Evolutionary conservation across 2,329 filamentous ascomycete species (phyloP), one percentile per base, ranked within the genome.

Genomic region (Epichloe festucae): DNA sequence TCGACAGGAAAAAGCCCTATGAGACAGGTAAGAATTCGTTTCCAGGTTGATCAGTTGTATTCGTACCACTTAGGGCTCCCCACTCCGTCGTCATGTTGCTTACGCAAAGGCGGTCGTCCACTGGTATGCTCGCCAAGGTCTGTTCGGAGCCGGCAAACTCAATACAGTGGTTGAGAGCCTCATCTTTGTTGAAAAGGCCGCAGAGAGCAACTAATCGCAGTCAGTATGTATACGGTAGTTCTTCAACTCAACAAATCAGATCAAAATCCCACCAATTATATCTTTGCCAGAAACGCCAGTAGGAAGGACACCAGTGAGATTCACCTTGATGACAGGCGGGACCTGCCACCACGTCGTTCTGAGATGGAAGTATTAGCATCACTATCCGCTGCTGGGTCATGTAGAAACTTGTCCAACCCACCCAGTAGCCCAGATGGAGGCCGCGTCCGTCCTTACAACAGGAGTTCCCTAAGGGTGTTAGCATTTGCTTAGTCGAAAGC

Each of bases 81-180:
- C 84, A 90, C 62, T 93, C 88, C 0, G 84, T 88, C 0, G 84
- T 83, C 87, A 93, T 93, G 64, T 91, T 93, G 5, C 31, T 31
- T 31, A 31, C 31, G 73, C 67, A 36, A 89, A 87, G 0, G 87
- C 89, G 74, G 57, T 84, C 76, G 58, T 93, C 87, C 0, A 95
- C 71, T 0, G 82, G 73, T 1, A 95, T 73, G 60, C 78, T 89
- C 43, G 70, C 63, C 74, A 93, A 78, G 0, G 89, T 95, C 63
- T 89, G 75, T 56, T 88, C 81, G 0, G 83, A 82, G 12, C 90
- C 91, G 0, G 81, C 82, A 61, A 96, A 95, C 63, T 97, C 91
- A 54, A 97, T 83, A 5, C 82, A 82, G 63, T 95, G 89, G 69
- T 97, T 97, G 14, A 96, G 75, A 0, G 96, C 91, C 41, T 96